Conservation (phyloP, 1,139 yeast species). For the Candida sp. region DNA sequence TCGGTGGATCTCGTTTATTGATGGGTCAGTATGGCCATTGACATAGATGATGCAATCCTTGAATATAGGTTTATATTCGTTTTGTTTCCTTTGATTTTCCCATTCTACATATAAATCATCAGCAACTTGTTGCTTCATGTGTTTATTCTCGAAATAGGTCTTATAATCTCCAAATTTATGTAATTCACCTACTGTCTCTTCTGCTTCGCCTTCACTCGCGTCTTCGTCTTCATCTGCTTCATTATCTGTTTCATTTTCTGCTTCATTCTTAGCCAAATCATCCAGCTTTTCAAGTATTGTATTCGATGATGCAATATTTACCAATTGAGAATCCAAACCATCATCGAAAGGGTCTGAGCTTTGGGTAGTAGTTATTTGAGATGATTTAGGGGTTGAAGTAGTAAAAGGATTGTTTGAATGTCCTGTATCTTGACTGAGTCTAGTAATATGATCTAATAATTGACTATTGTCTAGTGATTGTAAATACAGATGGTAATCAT, state of each 20-base stretch:
- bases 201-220: conserved; percentile 1
- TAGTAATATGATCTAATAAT: conserved; percentile 27
- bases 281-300: not conserved
- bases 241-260: not conserved
- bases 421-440: conserved; percentile 19
- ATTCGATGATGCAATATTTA: conserved; percentile 1
- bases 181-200: conserved; percentile 24
- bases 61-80: conserved; percentile 44
- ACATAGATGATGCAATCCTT: conserved; percentile 65
- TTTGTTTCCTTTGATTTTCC: conserved; percentile 38
- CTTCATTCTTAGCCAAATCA: not conserved
- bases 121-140: conserved; percentile 61
- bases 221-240: not conserved
- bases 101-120: conserved; percentile 53
- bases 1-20: conserved; percentile 67
- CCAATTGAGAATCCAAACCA: conserved; percentile 26
- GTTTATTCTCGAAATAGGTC: conserved; percentile 67
- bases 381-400: conserved; percentile 8
- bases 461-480: conserved; percentile 31
- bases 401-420: not conserved
- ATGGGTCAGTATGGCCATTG: conserved; percentile 84
- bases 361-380: conserved; percentile 10
- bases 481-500: conserved; percentile 22
- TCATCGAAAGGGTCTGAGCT: conserved; percentile 41
- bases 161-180: conserved; percentile 69